Percentiles rank a stretch among this genome's conserved stretches.
Conservation (phyloP, 257 asterid species). For the Nyctanthes arbortristis region DNA sequence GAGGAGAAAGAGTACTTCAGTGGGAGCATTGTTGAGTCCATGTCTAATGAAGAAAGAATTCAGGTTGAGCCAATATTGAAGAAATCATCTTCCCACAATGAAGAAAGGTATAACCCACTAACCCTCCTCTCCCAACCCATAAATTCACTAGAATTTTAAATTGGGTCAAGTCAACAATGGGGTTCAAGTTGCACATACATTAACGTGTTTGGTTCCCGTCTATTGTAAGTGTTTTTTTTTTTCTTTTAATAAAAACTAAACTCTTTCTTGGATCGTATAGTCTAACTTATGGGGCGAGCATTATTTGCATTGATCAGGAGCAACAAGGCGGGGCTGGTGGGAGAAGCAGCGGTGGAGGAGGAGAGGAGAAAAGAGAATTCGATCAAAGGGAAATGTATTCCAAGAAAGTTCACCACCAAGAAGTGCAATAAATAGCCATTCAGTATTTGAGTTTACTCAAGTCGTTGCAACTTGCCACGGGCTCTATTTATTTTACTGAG, state of each 20-base stretch:
- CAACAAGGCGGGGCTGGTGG: slow-evolving; percentile 41
- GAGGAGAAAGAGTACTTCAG: slow-evolving; percentile 85
- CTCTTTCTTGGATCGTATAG: too few species aligned
- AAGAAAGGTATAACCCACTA: slow-evolving; percentile 56
- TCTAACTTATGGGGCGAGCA: too few species aligned
- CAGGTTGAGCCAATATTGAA: slow-evolving; percentile 40
- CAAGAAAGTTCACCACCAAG: slow-evolving; percentile 56
- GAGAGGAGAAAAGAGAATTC: slow-evolving; percentile 43
- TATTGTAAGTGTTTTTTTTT: too few species aligned
- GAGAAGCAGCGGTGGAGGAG: slow-evolving; percentile 32
- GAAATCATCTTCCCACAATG: slow-evolving; percentile 79
- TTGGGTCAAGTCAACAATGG: too few species aligned
- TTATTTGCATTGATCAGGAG: slow-evolving; percentile 40
- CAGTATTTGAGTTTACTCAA: not conserved
- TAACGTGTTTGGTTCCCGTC: too few species aligned
- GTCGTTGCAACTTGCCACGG: slow-evolving; percentile 2
- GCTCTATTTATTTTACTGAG: slow-evolving; percentile 4
- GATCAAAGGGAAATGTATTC: slow-evolving; percentile 70
- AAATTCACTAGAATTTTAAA: too few species aligned
- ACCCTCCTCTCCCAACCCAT: too few species aligned
- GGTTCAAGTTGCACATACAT: too few species aligned
- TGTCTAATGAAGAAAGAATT: slow-evolving; percentile 37
- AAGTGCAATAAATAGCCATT: slow-evolving; percentile 42
- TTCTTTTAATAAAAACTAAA: too few species aligned
- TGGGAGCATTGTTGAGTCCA: too few species aligned